Base-by-base conservation (phyloP, 805 yeast genomes). In the Nakazawaea sp. region DNA sequence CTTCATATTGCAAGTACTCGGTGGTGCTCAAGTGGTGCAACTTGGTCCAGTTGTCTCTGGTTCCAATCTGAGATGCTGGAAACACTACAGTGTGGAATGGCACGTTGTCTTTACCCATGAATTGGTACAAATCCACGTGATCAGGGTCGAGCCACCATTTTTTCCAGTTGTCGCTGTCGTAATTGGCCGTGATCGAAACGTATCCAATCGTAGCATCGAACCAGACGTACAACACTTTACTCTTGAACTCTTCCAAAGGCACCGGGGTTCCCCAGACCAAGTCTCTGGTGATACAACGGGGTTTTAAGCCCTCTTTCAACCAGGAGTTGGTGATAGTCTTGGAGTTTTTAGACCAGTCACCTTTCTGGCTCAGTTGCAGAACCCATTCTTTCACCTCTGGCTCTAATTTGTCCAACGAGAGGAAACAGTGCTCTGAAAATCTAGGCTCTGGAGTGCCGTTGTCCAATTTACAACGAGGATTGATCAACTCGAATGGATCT, bases 61-160 rank as follows among this genome's bases (percentile, higher is more conserved):
- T 89, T 59, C 97, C 99, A 31, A 92, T 64, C 62, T 80, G 82
- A 19, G 95, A 66, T 30, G 94, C 80, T 43, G 99, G 99, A 87
- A 90, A 92, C 40, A 92, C 95, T 40, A 92, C 98, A 1, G 96
- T 83, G 58, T 92, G 99, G 86, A 92, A 92, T 23, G 97, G 97
- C 52, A 89, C 97, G 56, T 92, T 92, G 62, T 92, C 99, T 61
- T 92, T 92, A 62, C 99, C 99, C 99, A 92, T 92, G 61, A 92
- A 92, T 68, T 92, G 99, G 59, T 85, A 87, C 48, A 92, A 68
- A 47, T 83, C 64, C 45, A 92, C 96, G 44, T 88, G 59, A 37
- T 88, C 87, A n/a, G 96, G 95, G 54, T 83, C 70, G 51, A 75
- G 77, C 99, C 99, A 92, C 98, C 98, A 90, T 49, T 75, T 56